These are phyloP conservation scores for Hansenula sp. DNA, from an alignment of 1,139 yeast species.

Conservation along the genomic window DNA sequence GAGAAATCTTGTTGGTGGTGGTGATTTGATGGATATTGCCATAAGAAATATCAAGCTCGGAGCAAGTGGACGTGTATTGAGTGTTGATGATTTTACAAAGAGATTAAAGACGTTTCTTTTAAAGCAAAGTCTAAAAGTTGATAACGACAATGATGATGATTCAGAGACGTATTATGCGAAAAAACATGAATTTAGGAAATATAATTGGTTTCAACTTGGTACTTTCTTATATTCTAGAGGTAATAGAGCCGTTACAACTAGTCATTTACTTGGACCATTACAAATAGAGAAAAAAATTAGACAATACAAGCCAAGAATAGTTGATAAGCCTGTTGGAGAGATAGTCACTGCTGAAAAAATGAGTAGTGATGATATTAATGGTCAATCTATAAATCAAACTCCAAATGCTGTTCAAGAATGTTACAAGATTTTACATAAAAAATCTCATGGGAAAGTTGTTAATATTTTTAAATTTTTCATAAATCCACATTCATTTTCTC, in stretches of 20 bases:
- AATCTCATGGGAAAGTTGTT: slow-evolving; percentile 35
- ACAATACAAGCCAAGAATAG: slow-evolving; percentile 31
- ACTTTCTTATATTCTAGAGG: slow-evolving; percentile 45
- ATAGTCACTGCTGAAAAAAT: slow-evolving; percentile 37
- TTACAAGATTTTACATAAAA: slow-evolving; percentile 34
- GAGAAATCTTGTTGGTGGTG: slow-evolving; percentile 36
- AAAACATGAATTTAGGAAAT: slow-evolving; percentile 26
- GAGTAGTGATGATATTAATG: slow-evolving; percentile 52
- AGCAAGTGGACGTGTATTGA: slow-evolving; percentile 44
- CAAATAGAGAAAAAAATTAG: slow-evolving; percentile 54
- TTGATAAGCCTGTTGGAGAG: slow-evolving; percentile 31
- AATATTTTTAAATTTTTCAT: slow-evolving; percentile 64
- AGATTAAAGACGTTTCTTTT: slow-evolving; percentile 37
- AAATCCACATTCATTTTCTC: slow-evolving; percentile 72
- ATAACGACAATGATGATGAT: slow-evolving; percentile 19
- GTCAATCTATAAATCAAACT: slow-evolving; percentile 50
- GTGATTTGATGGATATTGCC: slow-evolving; percentile 46
- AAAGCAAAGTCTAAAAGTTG: slow-evolving; percentile 22
- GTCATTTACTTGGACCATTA: slow-evolving; percentile 70
- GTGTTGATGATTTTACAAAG: slow-evolving; percentile 41
- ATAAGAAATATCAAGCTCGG: slow-evolving; percentile 57
- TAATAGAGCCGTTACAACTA: slow-evolving; percentile 44
- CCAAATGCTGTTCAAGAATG: slow-evolving; percentile 52
- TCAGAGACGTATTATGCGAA: slow-evolving; percentile 22
- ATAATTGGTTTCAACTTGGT: slow-evolving; percentile 63